Conservation (phyloP, 441 rosid species). For the Adansonia madagascariensis region DNA sequence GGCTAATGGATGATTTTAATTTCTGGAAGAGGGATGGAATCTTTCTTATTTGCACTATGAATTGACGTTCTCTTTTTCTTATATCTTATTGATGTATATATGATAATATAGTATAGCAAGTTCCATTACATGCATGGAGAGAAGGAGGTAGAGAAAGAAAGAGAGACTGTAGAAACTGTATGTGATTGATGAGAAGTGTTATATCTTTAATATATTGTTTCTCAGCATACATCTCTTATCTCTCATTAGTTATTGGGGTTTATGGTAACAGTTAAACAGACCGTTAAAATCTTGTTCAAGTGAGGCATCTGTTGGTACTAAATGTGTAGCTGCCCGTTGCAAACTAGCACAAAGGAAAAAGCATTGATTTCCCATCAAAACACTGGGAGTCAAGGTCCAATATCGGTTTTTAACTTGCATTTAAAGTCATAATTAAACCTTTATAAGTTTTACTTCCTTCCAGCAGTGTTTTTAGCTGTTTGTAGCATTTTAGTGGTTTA, state of each 20-base stretch:
- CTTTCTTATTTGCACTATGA: background rate
- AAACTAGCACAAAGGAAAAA: background rate
- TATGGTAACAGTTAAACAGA: background rate
- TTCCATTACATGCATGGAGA: background rate
- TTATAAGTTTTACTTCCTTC: background rate
- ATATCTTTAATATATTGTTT: background rate
- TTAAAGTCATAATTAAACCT: background rate
- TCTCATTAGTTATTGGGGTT: background rate
- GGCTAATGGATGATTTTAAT: conserved; percentile 9
- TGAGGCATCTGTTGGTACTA: background rate
- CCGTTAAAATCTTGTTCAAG: background rate
- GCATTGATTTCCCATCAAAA: background rate
- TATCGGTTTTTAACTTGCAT: conserved; percentile 3
- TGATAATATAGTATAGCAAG: background rate
- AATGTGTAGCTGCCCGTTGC: background rate
- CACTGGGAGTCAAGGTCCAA: background rate
- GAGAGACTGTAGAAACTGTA: background rate
- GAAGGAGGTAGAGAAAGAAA: background rate
- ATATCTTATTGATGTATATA: background rate
- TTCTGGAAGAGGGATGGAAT: background rate
- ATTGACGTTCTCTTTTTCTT: background rate
- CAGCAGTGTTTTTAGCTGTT: background rate
- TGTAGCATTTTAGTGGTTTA: conserved; percentile 1
- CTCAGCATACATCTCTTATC: background rate
- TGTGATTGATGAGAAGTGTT: background rate